Conservation (phyloP, 176 grass and related monocot species). For the Bonia amplexicaulis region DNA sequence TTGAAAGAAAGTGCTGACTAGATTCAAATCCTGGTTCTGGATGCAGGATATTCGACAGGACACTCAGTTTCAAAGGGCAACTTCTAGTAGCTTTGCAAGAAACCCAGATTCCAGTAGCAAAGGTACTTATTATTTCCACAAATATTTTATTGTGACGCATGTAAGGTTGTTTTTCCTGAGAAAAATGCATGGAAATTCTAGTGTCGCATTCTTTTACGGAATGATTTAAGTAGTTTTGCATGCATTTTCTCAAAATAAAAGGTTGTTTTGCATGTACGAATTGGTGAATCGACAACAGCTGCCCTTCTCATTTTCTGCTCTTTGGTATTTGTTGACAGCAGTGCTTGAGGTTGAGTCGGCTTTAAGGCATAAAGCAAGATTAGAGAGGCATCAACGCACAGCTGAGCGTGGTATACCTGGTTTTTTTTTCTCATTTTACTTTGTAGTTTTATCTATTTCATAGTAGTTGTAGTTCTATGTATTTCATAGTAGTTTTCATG, state of each 20-base stretch:
- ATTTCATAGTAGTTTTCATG: neutral
- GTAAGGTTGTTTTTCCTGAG: neutral
- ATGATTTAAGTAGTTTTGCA: neutral
- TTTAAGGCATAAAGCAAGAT: constrained; percentile 84
- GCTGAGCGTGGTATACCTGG: constrained; percentile 67
- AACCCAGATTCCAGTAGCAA: constrained; percentile 41
- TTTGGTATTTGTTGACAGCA: constrained; percentile 32
- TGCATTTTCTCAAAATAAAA: neutral
- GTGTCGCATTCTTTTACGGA: neutral
- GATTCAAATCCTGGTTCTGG: constrained; percentile 6
- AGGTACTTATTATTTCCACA: constrained; percentile 37
- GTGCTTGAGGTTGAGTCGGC: constrained; percentile 59
- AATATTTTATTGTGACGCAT: neutral
- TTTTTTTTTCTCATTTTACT: neutral
- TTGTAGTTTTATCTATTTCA: neutral
- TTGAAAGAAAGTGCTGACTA: neutral
- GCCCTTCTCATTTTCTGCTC: neutral
- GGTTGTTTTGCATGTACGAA: neutral
- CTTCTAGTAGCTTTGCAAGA: constrained; percentile 35
- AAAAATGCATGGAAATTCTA: constrained; percentile 7
- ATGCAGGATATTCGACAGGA: constrained; percentile 53
- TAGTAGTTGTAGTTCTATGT: neutral
- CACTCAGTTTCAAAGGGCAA: constrained; percentile 57
- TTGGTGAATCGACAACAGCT: neutral
- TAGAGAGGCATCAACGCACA: constrained; percentile 91